Percentiles rank a stretch among this genome's conserved stretches.
Evolutionary conservation across 2,329 filamentous ascomycete species (phyloP).

Genomic region (Phoma herbarum): DNA sequence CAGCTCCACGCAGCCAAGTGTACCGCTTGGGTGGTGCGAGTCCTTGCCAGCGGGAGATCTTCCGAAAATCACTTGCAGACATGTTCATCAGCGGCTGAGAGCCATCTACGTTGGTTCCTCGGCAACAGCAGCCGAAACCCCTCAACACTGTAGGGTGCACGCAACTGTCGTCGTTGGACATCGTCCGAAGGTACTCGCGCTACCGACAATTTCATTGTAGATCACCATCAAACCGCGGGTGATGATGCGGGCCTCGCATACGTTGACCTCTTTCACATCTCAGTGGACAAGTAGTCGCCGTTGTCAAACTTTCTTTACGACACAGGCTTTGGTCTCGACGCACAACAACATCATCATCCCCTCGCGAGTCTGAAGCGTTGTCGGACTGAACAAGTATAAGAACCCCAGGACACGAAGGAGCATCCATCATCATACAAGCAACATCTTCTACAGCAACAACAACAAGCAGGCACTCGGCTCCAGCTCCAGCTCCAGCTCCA

Average conservation of each 20-base stretch:
- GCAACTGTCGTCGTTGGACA: neutral
- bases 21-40: constrained; percentile 2
- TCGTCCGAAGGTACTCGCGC: neutral
- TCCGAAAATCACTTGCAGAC: constrained; percentile 4
- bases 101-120: neutral
- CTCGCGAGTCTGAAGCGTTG: neutral
- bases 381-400: neutral
- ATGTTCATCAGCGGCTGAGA: constrained; percentile 1
- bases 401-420: neutral
- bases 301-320: neutral
- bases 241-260: constrained; percentile 4
- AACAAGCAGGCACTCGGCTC: neutral
- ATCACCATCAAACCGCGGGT: neutral
- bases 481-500: neutral
- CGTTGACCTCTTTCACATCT: neutral
- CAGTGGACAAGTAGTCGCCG: neutral
- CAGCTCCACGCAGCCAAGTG: neutral
- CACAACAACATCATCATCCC: too few relatives aligned
- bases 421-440: neutral
- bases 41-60: constrained; percentile 5
- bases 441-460: neutral
- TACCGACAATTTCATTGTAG: neutral
- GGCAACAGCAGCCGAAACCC: neutral
- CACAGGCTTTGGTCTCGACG: neutral
- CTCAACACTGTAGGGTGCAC: neutral